Percentiles rank a stretch among this genome's conserved stretches.
Evolutionary conservation across 345 rosid species (phyloP).

Genomic region (Hibiscus tridactylites): DNA sequence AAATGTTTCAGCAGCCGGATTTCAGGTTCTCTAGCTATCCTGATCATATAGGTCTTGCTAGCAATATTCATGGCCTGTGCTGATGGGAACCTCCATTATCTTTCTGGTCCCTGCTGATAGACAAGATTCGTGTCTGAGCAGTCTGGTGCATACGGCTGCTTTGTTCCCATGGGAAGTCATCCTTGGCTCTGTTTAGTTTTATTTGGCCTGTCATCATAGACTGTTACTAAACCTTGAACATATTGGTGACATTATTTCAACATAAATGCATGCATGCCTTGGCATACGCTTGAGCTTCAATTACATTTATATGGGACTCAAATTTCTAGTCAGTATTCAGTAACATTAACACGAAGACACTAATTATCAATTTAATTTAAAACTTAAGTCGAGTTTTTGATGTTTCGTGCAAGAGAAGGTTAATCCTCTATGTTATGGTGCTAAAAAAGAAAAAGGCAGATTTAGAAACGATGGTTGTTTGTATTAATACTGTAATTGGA

Average conservation of each 20-base stretch:
- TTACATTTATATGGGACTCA: background rate
- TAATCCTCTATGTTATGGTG: too few species aligned
- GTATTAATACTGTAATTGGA: too few species aligned
- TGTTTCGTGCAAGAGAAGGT: background rate
- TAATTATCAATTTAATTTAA: too few species aligned
- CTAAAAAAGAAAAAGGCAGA: too few species aligned
- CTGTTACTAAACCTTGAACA: background rate
- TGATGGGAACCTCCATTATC: constrained; percentile 33
- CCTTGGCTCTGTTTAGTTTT: constrained; percentile 66
- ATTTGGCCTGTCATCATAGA: background rate
- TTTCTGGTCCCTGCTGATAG: constrained; percentile 22
- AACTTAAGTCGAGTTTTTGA: constrained; percentile 7
- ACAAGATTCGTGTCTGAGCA: constrained; percentile 17
- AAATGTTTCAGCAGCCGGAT: constrained; percentile 38
- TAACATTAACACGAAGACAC: too few species aligned
- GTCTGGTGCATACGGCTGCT: constrained; percentile 30
- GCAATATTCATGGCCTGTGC: constrained; percentile 19
- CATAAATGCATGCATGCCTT: background rate
- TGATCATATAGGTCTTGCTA: constrained; percentile 22
- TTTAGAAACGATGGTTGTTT: too few species aligned
- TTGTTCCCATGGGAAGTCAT: constrained; percentile 76
- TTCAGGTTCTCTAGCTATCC: constrained; percentile 48
- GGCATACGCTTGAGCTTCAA: background rate
- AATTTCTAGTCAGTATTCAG: too few species aligned
- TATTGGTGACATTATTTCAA: background rate